Evolutionary conservation across 192 early-diverging fungal genomes (phyloP), one percentile per base, ranked within the genome.

Genomic region (Coemansia interrupta): DNA sequence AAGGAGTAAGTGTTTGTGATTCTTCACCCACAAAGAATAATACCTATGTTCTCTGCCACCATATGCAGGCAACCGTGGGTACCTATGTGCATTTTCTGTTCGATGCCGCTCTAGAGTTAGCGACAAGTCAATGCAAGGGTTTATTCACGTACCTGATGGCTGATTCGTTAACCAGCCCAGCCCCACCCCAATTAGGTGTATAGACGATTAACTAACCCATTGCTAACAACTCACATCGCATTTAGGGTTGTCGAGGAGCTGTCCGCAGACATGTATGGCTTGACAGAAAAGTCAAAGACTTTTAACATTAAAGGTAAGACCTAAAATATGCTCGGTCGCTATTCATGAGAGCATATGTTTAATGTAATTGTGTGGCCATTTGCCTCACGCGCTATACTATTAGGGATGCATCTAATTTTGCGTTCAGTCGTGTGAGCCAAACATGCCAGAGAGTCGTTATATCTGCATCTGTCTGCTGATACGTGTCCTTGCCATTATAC

Each of bases 221-320:
- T 36, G 74, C 93, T 10, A 83, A 89, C 89, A 85, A 89, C 14
- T 64, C 32, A 7, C 5, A 36, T 22, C 24, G 11, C 24, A 2
- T 23, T 18, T 74, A 13, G 85, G 81, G 18, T 38, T 54, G 14
- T 75, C 73, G 53, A 80, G 81, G 63, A 65, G 67, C 36, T 94
- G 77, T 68, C 82, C 67, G 60, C 70, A 86, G 51, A 63, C 55
- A 53, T 89, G 87, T 56, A 94, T 90, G 61, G 67, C 88, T 42
- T 89, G 91, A 68, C 75, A 85, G 52, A 88, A 78, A 53, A 73
- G 82, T 66, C 66, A 54, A 75, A 51, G 36, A 17, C 39, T 30
- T 77, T 60, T 42, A 61, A 61, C 50, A 66, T 66, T 19, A 42
- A 70, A 42, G 73, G 73, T 67, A 61, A 32, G 67, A 23, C 44